phyloP scores from a whole-genome alignment of 768 basidiomycete genomes.

The Lentinula detonsa region DNA sequence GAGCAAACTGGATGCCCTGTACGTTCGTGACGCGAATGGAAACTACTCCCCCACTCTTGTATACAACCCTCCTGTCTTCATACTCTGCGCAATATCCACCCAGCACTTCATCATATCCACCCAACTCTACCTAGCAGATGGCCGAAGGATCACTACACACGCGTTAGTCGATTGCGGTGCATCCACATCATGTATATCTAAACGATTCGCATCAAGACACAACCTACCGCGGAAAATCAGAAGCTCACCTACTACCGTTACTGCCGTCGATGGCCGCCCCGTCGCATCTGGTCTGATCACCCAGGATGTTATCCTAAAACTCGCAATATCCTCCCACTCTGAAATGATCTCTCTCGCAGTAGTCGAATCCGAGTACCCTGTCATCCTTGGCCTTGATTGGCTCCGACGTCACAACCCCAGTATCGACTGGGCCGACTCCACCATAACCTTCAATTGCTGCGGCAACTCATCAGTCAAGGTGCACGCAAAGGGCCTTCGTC shows the following conservation, averaged over 20 bases:
- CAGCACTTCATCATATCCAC: slow-evolving; percentile 18
- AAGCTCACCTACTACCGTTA: slow-evolving; percentile 25
- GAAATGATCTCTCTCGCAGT: slow-evolving; percentile 23
- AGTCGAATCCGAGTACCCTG: slow-evolving; percentile 7
- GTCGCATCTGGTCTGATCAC: slow-evolving; percentile 34
- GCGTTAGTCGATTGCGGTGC: slow-evolving; percentile 20
- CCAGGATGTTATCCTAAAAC: slow-evolving; percentile 24
- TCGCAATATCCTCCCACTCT: slow-evolving; percentile 21
- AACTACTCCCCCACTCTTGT: background rate
- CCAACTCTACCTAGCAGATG: slow-evolving; percentile 11
- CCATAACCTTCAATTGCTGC: slow-evolving; percentile 17
- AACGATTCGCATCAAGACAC: slow-evolving; percentile 35
- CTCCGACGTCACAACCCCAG: slow-evolving; percentile 26
- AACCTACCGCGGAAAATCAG: slow-evolving; percentile 22
- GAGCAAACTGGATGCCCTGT: background rate
- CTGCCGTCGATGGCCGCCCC: slow-evolving; percentile 29
- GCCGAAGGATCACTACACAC: slow-evolving; percentile 2
- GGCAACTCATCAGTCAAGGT: slow-evolving; percentile 3
- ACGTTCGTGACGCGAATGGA: background rate
- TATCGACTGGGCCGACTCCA: slow-evolving; percentile 24
- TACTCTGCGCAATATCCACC: slow-evolving; percentile 1
- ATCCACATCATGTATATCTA: slow-evolving; percentile 17
- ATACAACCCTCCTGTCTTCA: slow-evolving; percentile 4
- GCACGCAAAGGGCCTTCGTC: background rate
- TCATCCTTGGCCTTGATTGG: slow-evolving; percentile 31